phyloP scores from a whole-genome alignment of 352 stramenopile genomes.

The Phytophthora agathidicida region DNA sequence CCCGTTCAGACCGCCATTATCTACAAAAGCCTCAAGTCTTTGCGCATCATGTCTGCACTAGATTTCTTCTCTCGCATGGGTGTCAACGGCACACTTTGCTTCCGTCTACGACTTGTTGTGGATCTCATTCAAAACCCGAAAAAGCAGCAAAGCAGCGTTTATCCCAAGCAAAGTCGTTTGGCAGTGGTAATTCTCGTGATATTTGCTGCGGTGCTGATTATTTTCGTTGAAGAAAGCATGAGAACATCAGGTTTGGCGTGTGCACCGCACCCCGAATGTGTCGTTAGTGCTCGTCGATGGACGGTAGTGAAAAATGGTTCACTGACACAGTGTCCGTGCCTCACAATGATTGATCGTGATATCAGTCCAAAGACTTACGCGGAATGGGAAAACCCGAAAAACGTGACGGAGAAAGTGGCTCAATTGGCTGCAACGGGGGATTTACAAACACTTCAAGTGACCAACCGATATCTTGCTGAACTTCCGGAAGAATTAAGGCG shows the following conservation, averaged over 20 bases:
- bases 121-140: not conserved
- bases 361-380: conserved; percentile 4
- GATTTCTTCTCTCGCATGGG: conserved; percentile 32
- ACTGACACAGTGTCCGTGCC: conserved; percentile 19
- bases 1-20: conserved; percentile 28
- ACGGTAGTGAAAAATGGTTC: conserved; percentile 1
- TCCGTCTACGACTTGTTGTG: conserved; percentile 9
- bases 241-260: not conserved
- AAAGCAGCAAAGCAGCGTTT: not conserved
- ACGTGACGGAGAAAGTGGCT: conserved; percentile 19
- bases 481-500: conserved; percentile 16
- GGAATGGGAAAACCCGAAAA: conserved; percentile 6
- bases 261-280: not conserved
- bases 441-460: conserved; percentile 13
- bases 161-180: conserved; percentile 3
- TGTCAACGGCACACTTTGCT: conserved; percentile 22
- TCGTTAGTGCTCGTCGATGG: conserved; percentile 9
- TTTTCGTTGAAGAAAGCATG: conserved; percentile 13
- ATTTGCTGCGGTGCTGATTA: not conserved
- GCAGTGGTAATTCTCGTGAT: conserved; percentile 14
- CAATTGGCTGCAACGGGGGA: conserved; percentile 15
- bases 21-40: conserved; percentile 34
- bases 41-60: conserved; percentile 34
- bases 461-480: conserved; percentile 12
- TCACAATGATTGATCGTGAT: conserved; percentile 24